phyloP scores from a whole-genome alignment of 1,284 basidiomycete genomes.

The Rhizoctonia solani region DNA sequence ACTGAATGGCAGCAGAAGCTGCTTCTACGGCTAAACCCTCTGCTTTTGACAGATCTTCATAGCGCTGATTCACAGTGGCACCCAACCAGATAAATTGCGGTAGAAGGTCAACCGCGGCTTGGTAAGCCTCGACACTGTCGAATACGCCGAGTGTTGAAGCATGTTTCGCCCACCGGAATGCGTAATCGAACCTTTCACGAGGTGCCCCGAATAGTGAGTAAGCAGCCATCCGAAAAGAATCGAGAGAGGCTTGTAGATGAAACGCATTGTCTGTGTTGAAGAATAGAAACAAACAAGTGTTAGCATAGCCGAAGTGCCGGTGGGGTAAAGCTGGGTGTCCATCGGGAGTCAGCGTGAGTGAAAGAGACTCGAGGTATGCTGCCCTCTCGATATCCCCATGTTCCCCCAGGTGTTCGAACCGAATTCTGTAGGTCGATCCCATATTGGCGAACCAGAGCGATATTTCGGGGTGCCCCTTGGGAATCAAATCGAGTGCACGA shows the following conservation, averaged over 20 bases:
- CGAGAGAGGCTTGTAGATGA: neutral
- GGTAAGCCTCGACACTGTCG: neutral
- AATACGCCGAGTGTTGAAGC: neutral
- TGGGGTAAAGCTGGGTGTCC: neutral
- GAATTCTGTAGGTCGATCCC: neutral
- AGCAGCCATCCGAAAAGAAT: neutral
- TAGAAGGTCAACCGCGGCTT: neutral
- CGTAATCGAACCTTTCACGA: too few relatives aligned
- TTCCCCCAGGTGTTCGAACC: neutral
- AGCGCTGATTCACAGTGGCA: neutral
- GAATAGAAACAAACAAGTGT: neutral
- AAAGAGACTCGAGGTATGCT: neutral
- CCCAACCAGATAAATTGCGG: neutral
- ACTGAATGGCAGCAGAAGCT: conserved; percentile 7
- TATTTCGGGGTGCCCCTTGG: neutral
- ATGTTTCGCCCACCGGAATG: too few relatives aligned
- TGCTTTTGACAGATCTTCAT: neutral
- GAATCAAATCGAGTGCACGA: neutral
- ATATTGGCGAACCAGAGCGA: neutral
- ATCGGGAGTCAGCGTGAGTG: neutral
- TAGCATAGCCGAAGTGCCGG: too few relatives aligned
- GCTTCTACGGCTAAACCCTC: neutral
- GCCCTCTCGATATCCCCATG: neutral
- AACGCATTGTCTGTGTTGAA: neutral
- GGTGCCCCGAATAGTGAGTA: too few relatives aligned